A percentile compares a stretch with the other conserved stretches of the same genome.
Evolutionary conservation across 1,284 basidiomycete genomes (phyloP).

Genomic region (Tylopilus sp.): DNA sequence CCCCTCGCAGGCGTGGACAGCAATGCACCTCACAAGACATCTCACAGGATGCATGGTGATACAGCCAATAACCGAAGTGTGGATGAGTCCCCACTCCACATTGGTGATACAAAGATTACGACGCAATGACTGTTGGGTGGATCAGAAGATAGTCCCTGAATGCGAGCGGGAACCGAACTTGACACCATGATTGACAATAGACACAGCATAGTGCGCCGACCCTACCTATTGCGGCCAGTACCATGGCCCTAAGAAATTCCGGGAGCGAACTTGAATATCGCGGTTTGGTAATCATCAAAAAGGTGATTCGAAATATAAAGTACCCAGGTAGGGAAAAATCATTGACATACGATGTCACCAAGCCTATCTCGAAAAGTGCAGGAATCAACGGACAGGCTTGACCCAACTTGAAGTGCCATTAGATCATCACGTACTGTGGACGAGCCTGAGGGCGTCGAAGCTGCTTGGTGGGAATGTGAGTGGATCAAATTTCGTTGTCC

Average conservation of each 20-base stretch:
- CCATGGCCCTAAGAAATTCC: background rate
- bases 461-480: background rate
- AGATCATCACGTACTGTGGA: background rate
- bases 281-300: background rate
- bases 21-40: background rate
- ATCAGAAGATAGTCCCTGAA: background rate
- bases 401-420: no score
- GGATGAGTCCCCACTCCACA: background rate
- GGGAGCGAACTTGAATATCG: background rate
- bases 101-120: no score
- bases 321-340: background rate
- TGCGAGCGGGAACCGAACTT: background rate
- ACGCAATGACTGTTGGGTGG: background rate
- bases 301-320: background rate
- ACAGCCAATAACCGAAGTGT: background rate
- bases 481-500: background rate
- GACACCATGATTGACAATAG: no score
- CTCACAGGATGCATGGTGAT: background rate
- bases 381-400: background rate
- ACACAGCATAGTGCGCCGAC: background rate
- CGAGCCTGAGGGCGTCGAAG: background rate
- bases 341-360: background rate
- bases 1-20: background rate
- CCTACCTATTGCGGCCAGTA: background rate
- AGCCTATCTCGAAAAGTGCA: background rate